Evolutionary conservation across 2,329 filamentous ascomycete species (phyloP).

Genomic region (Raffaelea ambrosiae): DNA sequence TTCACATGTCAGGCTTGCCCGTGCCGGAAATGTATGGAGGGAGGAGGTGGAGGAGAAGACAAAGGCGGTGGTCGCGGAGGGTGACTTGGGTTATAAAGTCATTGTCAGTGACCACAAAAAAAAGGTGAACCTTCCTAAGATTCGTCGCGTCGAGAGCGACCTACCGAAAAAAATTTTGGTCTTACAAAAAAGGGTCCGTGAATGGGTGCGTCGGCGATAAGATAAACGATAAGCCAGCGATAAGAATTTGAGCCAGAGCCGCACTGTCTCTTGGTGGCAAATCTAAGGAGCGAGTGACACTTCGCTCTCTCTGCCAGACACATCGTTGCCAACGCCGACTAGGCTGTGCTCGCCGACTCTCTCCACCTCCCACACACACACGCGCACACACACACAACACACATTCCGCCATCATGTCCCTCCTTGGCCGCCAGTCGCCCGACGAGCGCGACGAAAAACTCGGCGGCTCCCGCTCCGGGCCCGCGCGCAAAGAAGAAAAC

Average conservation of each 20-base stretch:
- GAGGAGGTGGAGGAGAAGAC: background rate
- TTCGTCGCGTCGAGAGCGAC: too few relatives aligned
- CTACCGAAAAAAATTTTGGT: background rate
- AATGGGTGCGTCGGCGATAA: background rate
- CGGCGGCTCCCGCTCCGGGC: slow-evolving; percentile 13
- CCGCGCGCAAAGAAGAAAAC: slow-evolving; percentile 70
- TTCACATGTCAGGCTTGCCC: background rate
- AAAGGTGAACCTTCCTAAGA: background rate
- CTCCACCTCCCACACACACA: too few relatives aligned
- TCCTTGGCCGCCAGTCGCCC: slow-evolving; percentile 15
- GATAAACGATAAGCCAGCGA: background rate
- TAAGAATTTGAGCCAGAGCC: background rate
- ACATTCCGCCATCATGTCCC: slow-evolving; percentile 9
- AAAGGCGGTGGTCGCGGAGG: background rate
- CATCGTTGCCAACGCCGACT: too few relatives aligned
- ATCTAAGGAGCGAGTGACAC: too few relatives aligned
- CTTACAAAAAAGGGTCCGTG: background rate
- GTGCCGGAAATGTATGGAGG: too few relatives aligned
- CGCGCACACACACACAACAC: too few relatives aligned
- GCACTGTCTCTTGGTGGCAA: too few relatives aligned
- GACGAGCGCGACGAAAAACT: slow-evolving; percentile 14
- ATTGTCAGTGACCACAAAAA: background rate
- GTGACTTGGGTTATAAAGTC: background rate
- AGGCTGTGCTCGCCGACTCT: too few relatives aligned
- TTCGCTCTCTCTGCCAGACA: too few relatives aligned